A percentile compares a stretch with the other conserved stretches of the same genome.
Evolutionary conservation across 225 moss, liverwort and hornwort genomes (phyloP).

Genomic region (Polytrichum formosum): DNA sequence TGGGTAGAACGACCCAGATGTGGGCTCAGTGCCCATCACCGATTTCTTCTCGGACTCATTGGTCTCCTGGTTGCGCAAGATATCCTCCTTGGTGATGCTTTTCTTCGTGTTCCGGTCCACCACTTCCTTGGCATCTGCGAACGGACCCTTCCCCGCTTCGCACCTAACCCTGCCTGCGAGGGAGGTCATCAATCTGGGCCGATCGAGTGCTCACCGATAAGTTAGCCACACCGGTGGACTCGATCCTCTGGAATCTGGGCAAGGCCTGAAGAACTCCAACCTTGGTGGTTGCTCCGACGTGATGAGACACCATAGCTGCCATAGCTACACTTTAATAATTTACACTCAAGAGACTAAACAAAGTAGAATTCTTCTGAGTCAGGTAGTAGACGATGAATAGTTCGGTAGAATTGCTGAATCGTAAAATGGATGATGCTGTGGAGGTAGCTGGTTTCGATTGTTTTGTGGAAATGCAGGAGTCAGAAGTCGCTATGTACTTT

Average conservation of each 20-base stretch:
- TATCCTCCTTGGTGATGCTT: slow-evolving; percentile 7
- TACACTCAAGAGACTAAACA: no score
- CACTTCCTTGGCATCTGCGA: slow-evolving; percentile 12
- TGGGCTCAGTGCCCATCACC: slow-evolving; percentile 21
- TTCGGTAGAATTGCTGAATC: no score
- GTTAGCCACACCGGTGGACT: neutral
- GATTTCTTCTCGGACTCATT: slow-evolving; percentile 26
- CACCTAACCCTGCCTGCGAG: slow-evolving; percentile 13
- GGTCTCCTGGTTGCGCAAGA: slow-evolving; percentile 11
- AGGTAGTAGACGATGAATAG: no score
- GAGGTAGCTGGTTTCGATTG: no score
- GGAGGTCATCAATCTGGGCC: slow-evolving; percentile 1
- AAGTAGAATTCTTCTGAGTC: no score
- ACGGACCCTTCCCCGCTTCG: slow-evolving; percentile 2
- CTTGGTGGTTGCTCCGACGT: neutral
- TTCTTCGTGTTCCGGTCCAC: slow-evolving; percentile 21
- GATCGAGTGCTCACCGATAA: neutral
- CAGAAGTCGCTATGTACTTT: no score
- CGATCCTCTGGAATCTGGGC: neutral
- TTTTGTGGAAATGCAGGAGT: no score
- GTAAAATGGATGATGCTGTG: no score
- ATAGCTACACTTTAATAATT: neutral
- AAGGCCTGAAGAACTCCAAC: slow-evolving; percentile 7
- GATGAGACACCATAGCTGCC: slow-evolving; percentile 12
- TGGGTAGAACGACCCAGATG: slow-evolving; percentile 15